Base-by-base conservation (phyloP, 768 basidiomycete genomes). In the Vararia minispora region DNA sequence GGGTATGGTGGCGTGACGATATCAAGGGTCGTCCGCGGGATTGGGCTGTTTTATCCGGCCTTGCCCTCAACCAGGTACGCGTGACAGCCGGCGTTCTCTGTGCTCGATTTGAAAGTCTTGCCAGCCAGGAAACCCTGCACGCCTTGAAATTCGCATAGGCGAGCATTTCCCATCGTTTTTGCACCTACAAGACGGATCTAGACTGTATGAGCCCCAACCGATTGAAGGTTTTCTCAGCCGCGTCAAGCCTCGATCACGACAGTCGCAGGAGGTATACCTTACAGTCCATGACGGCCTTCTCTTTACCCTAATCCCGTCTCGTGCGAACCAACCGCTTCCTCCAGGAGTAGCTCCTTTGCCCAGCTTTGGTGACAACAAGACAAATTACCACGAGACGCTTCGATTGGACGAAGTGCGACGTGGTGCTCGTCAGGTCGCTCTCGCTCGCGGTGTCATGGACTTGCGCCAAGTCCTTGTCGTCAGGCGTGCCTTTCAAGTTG, bases 171-270 rank as follows among this genome's bases (percentile, higher is more conserved):
- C 78, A 4, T 71, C 54, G 6, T 55, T 50, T 13, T 16, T 57
- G 63, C 63, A 53, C 62, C 56, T 59, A 50, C 60, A 62, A 33
- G 64, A 72, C 35, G 69, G 68, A 8, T 65, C 57, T 12, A 60
- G 55, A 26, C 52, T 91, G 13, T 58, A 71, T 24, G 87, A 92
- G 49, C 92, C 92, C 2, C 76, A 79, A 0, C 71, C 75, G 0
- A 64, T 94, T 33, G 92, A 97, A 58, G 92, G 92, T 2, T 95
- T 85, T 58, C 62, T 92, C 29, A 72, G 84, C 43, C 77, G 79
- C 33, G 68, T 86, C 49, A 69, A 65, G 45, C 68, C 74, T 2
- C 75, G 72, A 47, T 63, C 71, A 14, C 72, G 75, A 43, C 53
- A 56, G 21, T 74, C 67, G 37, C 72, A 81, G 40, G 65, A 65